A percentile compares a stretch with the other conserved stretches of the same genome.
phyloP scores from a whole-genome alignment of 2,329 filamentous ascomycete genomes.

The Colletotrichum filicis region DNA sequence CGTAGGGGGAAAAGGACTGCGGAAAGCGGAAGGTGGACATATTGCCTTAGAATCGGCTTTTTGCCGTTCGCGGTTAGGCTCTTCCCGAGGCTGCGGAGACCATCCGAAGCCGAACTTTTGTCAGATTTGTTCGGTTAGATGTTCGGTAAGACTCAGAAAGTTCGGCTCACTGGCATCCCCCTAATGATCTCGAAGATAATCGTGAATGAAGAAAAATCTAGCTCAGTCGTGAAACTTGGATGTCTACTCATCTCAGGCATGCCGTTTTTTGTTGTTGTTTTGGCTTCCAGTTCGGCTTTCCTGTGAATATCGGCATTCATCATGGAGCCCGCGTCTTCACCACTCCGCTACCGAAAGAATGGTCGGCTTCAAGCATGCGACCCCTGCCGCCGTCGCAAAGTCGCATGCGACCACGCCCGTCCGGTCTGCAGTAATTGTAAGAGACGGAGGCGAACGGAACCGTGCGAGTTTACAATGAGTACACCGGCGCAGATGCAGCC shows the following conservation, averaged over 20 bases:
- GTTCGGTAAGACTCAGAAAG: background rate
- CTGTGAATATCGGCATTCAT: background rate
- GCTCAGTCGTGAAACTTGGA: background rate
- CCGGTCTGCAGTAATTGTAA: slow-evolving; percentile 52
- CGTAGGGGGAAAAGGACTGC: too few species aligned
- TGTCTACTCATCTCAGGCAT: background rate
- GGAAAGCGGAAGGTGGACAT: background rate
- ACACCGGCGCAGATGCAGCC: background rate
- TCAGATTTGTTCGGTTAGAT: background rate
- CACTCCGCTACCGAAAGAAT: slow-evolving; percentile 23
- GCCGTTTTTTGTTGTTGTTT: background rate
- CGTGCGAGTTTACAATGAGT: slow-evolving; percentile 48
- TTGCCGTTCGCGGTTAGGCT: background rate
- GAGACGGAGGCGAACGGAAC: slow-evolving; percentile 43
- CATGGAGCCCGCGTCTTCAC: slow-evolving; percentile 13
- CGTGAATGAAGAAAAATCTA: background rate
- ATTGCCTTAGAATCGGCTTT: background rate
- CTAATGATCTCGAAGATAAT: background rate
- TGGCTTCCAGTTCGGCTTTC: background rate
- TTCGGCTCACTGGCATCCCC: background rate
- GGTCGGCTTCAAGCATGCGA: slow-evolving; percentile 41
- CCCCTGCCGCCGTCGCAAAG: slow-evolving; percentile 53
- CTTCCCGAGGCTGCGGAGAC: background rate
- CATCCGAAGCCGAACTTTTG: slow-evolving; percentile 9
- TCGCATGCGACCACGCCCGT: slow-evolving; percentile 54